Percentiles rank a stretch among this genome's conserved stretches.
phyloP scores from a whole-genome alignment of 805 yeast genomes.

The Saturnispora mendoncae region DNA sequence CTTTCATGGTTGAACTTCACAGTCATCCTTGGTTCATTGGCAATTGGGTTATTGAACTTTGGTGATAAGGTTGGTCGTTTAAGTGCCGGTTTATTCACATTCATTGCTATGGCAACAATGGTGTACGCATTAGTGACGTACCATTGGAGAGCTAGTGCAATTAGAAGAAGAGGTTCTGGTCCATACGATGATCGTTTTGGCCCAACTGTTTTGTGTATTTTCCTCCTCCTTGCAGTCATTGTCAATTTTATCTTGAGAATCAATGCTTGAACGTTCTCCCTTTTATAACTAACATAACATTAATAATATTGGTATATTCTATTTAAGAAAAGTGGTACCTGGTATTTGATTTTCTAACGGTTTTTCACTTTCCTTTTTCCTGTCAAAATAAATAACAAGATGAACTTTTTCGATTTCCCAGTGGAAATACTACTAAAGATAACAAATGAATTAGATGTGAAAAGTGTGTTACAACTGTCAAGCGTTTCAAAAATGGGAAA shows the following conservation, averaged over 20 bases:
- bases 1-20: conserved; percentile 98
- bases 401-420: background rate
- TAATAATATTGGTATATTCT: too few species aligned
- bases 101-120: conserved; percentile 98
- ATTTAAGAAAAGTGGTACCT: too few species aligned
- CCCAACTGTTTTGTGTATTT: conserved; percentile 94
- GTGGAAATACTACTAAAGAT: background rate
- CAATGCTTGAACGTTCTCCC: conserved; percentile 32
- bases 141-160: conserved; percentile 99
- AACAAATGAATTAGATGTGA: background rate
- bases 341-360: too few species aligned
- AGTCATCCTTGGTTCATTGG: conserved; percentile 93
- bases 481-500: background rate
- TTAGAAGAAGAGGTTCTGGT: conserved; percentile 94
- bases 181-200: conserved; percentile 99
- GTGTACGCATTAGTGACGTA: conserved; percentile 88
- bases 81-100: conserved; percentile 87
- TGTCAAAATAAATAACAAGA: background rate
- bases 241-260: conserved; percentile 85
- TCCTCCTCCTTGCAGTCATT: conserved; percentile 84
- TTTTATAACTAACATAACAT: too few species aligned
- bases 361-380: background rate
- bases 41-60: conserved; percentile 90
- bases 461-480: background rate
- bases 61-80: conserved; percentile 92